A percentile compares a stretch with the other conserved stretches of the same genome.
phyloP scores from a whole-genome alignment of 768 basidiomycete genomes.

The Pleurotus ostreatus region DNA sequence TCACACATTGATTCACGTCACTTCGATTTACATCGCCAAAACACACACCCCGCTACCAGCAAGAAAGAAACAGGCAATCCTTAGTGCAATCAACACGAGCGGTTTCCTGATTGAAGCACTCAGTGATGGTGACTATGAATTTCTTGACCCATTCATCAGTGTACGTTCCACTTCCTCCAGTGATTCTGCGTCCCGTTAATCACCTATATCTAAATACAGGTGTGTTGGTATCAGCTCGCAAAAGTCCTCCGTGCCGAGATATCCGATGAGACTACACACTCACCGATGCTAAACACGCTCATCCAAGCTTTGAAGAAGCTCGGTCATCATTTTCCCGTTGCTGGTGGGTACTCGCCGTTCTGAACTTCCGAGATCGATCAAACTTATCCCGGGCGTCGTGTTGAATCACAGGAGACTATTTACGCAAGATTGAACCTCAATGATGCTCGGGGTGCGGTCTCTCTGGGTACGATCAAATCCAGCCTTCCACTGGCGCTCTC shows the following conservation, averaged over 20 bases:
- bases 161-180: conserved; percentile 29
- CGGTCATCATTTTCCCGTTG: neutral
- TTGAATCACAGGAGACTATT: neutral
- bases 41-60: neutral
- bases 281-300: neutral
- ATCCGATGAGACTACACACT: too few species aligned
- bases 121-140: conserved; percentile 45
- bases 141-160: conserved; percentile 49
- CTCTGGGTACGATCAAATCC: neutral
- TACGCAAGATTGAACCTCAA: neutral
- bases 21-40: conserved; percentile 35
- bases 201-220: conserved; percentile 16
- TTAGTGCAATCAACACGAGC: conserved; percentile 40
- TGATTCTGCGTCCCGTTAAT: conserved; percentile 2
- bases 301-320: neutral
- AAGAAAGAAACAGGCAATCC: conserved; percentile 24
- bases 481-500: too few species aligned
- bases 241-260: conserved; percentile 17
- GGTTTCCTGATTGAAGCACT: conserved; percentile 43
- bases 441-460: neutral
- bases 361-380: neutral
- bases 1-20: conserved; percentile 46
- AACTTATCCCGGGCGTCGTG: neutral
- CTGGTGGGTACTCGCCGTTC: neutral
- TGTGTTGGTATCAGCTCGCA: conserved; percentile 36